These are phyloP conservation scores for Penicillium occitanis DNA, from an alignment of 2,329 filamentous ascomycete species.

Conservation along the genomic window DNA sequence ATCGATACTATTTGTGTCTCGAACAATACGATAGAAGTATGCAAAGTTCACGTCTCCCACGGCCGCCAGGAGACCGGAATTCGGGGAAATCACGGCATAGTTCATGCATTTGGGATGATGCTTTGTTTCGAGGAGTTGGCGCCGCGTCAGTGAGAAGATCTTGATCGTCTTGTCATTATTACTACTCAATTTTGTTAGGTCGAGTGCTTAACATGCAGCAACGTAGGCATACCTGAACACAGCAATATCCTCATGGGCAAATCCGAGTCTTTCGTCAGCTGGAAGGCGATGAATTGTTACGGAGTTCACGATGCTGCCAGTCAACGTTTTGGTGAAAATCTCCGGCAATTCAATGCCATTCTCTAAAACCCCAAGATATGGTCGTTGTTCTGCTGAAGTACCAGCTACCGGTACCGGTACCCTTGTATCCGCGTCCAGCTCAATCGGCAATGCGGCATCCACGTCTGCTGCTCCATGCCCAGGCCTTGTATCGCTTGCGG, in stretches of 20 bases:
- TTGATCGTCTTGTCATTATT: slow-evolving; percentile 92
- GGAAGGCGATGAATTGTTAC: slow-evolving; percentile 62
- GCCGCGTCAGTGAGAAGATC: slow-evolving; percentile 72
- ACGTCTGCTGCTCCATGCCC: slow-evolving; percentile 47
- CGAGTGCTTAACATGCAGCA: not conserved
- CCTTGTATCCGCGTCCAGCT: slow-evolving; percentile 38
- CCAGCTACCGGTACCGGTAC: slow-evolving; percentile 26
- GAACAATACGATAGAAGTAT: slow-evolving; percentile 69
- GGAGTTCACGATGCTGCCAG: slow-evolving; percentile 65
- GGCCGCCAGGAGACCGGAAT: slow-evolving; percentile 75
- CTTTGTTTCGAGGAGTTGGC: slow-evolving; percentile 67
- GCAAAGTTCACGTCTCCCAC: slow-evolving; percentile 85
- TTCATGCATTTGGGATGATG: slow-evolving; percentile 85
- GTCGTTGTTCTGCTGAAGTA: slow-evolving; percentile 26
- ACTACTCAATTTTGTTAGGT: slow-evolving; percentile 57
- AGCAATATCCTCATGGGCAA: slow-evolving; percentile 57
- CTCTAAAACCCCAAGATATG: slow-evolving; percentile 24
- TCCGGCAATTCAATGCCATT: slow-evolving; percentile 37
- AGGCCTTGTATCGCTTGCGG: slow-evolving; percentile 31
- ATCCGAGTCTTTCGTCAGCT: slow-evolving; percentile 32
- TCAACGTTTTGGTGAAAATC: slow-evolving; percentile 59
- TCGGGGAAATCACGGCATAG: slow-evolving; percentile 87
- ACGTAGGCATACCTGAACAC: slow-evolving; percentile 45
- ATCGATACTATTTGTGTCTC: slow-evolving; percentile 29
- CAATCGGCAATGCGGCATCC: slow-evolving; percentile 58